These are phyloP conservation scores for Chimonanthus praecox DNA, from an alignment of 164 flowering plant species.

Conservation along the genomic window DNA sequence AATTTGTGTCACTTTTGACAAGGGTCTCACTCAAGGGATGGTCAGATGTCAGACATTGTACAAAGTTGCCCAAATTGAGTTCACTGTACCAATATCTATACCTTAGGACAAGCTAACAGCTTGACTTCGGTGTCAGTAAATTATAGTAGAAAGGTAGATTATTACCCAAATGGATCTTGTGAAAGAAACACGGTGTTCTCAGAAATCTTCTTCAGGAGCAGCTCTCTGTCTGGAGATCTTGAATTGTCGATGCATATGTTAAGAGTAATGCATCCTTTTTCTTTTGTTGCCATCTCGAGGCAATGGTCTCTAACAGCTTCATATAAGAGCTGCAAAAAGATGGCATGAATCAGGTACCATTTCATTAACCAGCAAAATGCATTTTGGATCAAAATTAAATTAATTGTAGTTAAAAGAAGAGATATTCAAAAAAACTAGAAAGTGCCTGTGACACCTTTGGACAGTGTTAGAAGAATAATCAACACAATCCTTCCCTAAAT, in stretches of 20 bases:
- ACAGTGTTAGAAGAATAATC: background rate
- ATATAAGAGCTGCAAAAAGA: constrained; percentile 6
- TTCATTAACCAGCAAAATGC: background rate
- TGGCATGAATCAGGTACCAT: background rate
- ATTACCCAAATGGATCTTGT: constrained; percentile 8
- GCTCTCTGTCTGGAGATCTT: background rate
- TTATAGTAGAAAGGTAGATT: background rate
- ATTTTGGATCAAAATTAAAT: too few relatives aligned
- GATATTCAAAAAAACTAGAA: too few relatives aligned
- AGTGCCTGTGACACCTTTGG: background rate
- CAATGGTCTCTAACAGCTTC: background rate
- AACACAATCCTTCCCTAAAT: background rate
- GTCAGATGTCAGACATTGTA: too few relatives aligned
- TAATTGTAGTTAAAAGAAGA: too few relatives aligned
- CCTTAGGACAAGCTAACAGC: too few relatives aligned
- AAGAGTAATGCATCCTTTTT: constrained; percentile 8
- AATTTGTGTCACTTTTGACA: too few relatives aligned
- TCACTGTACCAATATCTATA: too few relatives aligned
- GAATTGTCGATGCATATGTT: background rate
- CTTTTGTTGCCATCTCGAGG: background rate
- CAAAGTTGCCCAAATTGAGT: too few relatives aligned
- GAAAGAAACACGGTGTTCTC: background rate
- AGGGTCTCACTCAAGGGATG: too few relatives aligned
- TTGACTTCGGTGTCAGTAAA: too few relatives aligned
- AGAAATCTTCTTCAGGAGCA: background rate